phyloP scores from a whole-genome alignment of 306 rosid genomes.

The Oxytropis ochrocephala region DNA sequence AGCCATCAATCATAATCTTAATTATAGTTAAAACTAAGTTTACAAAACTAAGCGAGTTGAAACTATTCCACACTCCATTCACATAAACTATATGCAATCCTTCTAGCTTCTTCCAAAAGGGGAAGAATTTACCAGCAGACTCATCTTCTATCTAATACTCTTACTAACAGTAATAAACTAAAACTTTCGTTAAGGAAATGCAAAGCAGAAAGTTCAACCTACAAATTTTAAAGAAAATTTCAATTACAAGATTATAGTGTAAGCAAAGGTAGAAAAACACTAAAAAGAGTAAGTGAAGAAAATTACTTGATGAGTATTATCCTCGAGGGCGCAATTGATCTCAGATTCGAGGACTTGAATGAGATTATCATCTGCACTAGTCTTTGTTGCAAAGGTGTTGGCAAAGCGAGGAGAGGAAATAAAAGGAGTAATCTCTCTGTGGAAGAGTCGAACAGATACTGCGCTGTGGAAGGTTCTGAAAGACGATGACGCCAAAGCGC shows the following conservation, averaged over 20 bases:
- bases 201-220: not conserved
- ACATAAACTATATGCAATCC: not conserved
- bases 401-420: conserved; percentile 41
- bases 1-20: not conserved
- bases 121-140: too few relatives aligned
- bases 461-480: conserved; percentile 45
- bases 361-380: conserved; percentile 27
- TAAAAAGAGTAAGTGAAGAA: not conserved
- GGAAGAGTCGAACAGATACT: conserved; percentile 16
- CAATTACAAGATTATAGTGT: not conserved
- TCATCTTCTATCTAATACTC: too few relatives aligned
- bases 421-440: conserved; percentile 12
- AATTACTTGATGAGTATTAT: conserved; percentile 8
- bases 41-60: not conserved
- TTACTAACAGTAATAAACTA: not conserved
- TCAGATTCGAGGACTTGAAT: conserved; percentile 43
- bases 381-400: conserved; percentile 24
- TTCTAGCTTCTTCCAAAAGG: not conserved
- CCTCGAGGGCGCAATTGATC: conserved; percentile 49
- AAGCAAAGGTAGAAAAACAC: not conserved
- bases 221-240: not conserved
- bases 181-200: not conserved
- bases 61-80: not conserved
- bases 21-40: not conserved
- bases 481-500: conserved; percentile 34